Conservation (phyloP, 164 flowering plant genomes). For the Vitis riparia region DNA sequence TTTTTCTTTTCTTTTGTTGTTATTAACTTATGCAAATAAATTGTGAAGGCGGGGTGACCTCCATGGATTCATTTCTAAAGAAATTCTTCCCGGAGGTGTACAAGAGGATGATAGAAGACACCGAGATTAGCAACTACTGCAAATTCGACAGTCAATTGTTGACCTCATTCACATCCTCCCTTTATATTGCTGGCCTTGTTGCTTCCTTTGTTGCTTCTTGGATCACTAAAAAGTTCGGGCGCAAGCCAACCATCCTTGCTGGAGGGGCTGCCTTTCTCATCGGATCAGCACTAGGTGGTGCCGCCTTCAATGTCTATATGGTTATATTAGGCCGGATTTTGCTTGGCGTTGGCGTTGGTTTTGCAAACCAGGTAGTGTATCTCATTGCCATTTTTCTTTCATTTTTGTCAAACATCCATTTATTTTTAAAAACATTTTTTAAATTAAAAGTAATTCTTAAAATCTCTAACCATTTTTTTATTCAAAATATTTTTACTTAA, state of each 20-base stretch:
- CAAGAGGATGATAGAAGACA: constrained; percentile 43
- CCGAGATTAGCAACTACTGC: constrained; percentile 61
- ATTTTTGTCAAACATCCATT: too few relatives aligned
- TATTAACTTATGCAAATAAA: too few relatives aligned
- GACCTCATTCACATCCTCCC: constrained; percentile 68
- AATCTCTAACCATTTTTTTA: too few relatives aligned
- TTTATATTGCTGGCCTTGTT: constrained; percentile 60
- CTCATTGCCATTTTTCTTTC: neutral
- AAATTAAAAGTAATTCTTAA: too few relatives aligned
- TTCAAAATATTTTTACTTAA: too few relatives aligned
- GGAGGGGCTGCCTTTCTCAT: constrained; percentile 61
- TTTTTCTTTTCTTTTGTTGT: too few relatives aligned
- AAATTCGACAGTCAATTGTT: constrained; percentile 57
- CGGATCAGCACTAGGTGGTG: constrained; percentile 59
- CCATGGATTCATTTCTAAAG: constrained; percentile 68
- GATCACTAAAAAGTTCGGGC: constrained; percentile 52
- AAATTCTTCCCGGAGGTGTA: constrained; percentile 67
- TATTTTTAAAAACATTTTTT: too few relatives aligned
- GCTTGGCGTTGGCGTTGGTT: constrained; percentile 80
- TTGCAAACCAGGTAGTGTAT: constrained; percentile 64
- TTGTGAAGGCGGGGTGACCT: constrained; percentile 72
- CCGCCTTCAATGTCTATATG: constrained; percentile 54
- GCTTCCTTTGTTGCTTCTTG: constrained; percentile 50
- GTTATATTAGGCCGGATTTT: constrained; percentile 58
- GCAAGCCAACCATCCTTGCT: constrained; percentile 45